Base-by-base conservation (phyloP, 352 stramenopile species). In the Globisporangium nodosum region DNA sequence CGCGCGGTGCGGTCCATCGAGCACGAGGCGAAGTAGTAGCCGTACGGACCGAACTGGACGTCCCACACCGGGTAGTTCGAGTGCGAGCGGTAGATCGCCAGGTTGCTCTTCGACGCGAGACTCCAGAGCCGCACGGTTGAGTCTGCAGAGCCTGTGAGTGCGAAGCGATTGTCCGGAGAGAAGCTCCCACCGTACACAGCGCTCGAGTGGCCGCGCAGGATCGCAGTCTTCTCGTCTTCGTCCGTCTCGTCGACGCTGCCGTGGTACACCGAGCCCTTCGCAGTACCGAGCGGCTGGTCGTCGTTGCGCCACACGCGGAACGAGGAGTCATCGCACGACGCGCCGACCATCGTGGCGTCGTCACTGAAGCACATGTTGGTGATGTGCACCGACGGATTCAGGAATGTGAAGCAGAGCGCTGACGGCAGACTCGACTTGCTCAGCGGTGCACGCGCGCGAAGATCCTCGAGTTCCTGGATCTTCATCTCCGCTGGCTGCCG, bases 21-120 rank as follows among this genome's bases (percentile, higher is more conserved):
- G 60, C 87, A 95, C 12, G 90, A 97, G 20, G 90, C 94, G 76
- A 98, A 98, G 63, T 98, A 98, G 70, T 98, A 98, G 13, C 96
- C 96, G 18, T 83, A 81, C 16, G 89, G 88, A 12, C 85, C 76
- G 61, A 97, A 97, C 0, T 73, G 69, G 6, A 98, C 91, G 55
- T 97, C 95, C 93, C 94, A 98, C 11, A 98, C 85, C 3, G 93
- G 92, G 40, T 72, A 83, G 5, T 64, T 69, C 40, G 74, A 70
- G 60, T 94, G 85, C 8, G 78, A 87, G 13, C 85, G 78, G 59
- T 92, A 94, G 9, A 85, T 80, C 5, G 73, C 80, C 42, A 94
- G 64, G 49, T 91, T 91, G 59, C 73, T 90, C 65, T 87, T 87
- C 1, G 79, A 78, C 9, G 76, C 87, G 40, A 97, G 56, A 66